A percentile compares a stretch with the other conserved stretches of the same genome.
Conservation (phyloP, 208 protist genomes). For the Wallacemonas sp. region DNA sequence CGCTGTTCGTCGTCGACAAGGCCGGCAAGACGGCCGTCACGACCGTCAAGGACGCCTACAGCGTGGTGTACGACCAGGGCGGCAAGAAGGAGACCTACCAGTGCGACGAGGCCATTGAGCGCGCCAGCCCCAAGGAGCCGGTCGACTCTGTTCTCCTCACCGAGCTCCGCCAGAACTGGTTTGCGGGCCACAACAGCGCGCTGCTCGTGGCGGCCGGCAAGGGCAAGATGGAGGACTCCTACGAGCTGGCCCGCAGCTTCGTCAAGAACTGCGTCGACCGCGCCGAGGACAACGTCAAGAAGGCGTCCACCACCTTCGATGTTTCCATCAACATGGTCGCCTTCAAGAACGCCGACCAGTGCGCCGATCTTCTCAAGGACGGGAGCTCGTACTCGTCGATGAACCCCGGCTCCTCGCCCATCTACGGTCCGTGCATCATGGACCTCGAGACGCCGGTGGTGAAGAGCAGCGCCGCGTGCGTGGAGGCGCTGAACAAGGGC, state of each 20-base stretch:
- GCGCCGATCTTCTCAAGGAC: slow-evolving; percentile 60
- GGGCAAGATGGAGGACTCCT: slow-evolving; percentile 33
- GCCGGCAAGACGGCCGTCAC: slow-evolving; percentile 20
- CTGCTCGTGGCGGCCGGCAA: slow-evolving; percentile 62
- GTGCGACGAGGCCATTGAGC: slow-evolving; percentile 64
- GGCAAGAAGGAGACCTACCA: slow-evolving; percentile 79
- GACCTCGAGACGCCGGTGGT: slow-evolving; percentile 50
- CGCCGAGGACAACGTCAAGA: slow-evolving; percentile 56
- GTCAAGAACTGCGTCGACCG: slow-evolving; percentile 50
- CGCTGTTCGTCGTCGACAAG: slow-evolving; percentile 63
- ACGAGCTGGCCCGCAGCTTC: slow-evolving; percentile 43
- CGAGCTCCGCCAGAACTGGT: slow-evolving; percentile 72
- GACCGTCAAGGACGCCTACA: slow-evolving; percentile 55
- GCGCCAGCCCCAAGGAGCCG: slow-evolving; percentile 30
- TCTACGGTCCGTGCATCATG: slow-evolving; percentile 77
- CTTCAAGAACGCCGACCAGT: slow-evolving; percentile 50
- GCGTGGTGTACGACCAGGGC: slow-evolving; percentile 48
- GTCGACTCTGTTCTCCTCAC: slow-evolving; percentile 75
- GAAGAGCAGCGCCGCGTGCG: slow-evolving; percentile 37
- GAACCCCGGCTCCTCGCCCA: slow-evolving; percentile 61
- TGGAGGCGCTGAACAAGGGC: slow-evolving; percentile 45
- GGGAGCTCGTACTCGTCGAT: slow-evolving; percentile 43
- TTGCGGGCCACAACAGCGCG: slow-evolving; percentile 67
- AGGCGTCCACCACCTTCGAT: slow-evolving; percentile 54
- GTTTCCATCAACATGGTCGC: slow-evolving; percentile 62